Base-by-base conservation (phyloP, 1,284 basidiomycete species). In the Puccinia triticina region DNA sequence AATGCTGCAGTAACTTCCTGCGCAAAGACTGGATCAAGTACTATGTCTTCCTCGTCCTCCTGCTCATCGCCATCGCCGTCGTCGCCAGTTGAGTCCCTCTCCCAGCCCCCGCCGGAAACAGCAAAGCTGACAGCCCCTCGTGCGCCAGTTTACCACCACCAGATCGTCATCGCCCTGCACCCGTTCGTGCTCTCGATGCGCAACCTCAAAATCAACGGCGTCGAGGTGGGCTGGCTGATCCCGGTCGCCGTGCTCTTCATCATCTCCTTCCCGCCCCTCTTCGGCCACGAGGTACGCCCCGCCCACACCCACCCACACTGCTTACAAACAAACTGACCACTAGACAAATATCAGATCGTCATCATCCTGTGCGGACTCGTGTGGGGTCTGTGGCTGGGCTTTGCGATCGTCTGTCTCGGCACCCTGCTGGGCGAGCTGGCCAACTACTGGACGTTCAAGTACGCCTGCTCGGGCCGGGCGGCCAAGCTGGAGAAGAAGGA, bases 191-290 rank as follows among this genome's bases (percentile, higher is more conserved):
- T 40, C 10, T 46, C 50, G 12, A 46, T 77, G 50, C 61, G 61
- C 18, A 48, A 84, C 34, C 57, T 77, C 12, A 59, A 76, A 40
- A 43, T 76, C 18, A 59, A 59, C 21, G n/a, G 57, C 5, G 29
- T 76, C 5, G 73, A 81, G n/a, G 85, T 82, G 16, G 86, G 86
- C 8, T 88, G 86, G 84, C 50, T 85, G 32, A 85, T 87, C 18
- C 87, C 87, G 2, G 85, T 87, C 40, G 85, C 84, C 8, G 84
- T 87, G 40, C 85, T 88, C 48, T 85, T 88, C 82, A 85, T 88
- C 57, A 84, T 88, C 59, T 87, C 86, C 14, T 88, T 88, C 84
- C 88, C 88, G 0, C 88, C 88, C 0, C 83, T 88, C 0, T 87
- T 87, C 53, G 87, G 87, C 14, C 86, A 86, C 74, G 86, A 86